Base-by-base conservation (phyloP, 2,329 filamentous ascomycete genomes). In the Sporothrix phasma region DNA sequence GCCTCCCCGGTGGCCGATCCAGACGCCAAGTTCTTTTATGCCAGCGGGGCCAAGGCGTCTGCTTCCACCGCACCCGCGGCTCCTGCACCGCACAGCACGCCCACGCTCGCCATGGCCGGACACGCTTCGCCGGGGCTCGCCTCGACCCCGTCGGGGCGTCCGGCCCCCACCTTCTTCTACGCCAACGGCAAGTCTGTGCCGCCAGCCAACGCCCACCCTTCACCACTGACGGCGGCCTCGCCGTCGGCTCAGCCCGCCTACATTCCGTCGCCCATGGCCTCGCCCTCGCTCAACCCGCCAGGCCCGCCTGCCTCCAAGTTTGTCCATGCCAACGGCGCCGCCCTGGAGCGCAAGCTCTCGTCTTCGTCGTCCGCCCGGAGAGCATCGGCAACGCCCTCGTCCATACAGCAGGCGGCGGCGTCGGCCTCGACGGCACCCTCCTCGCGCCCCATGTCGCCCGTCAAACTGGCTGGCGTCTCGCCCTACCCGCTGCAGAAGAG, bases 21-120 rank as follows among this genome's bases (percentile, higher is more conserved):
- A 22, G 81, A 83, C 61, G 76, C 87, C 62, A 93, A 91, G 77
- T 97, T 97, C 81, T 97, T 99, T 74, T 92, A 95, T 73, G 94
- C 92, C 31, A 90, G 87, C 73, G 90, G 96, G 69, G 88, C 83
- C 24, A 69, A 72, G 75, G 46, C 43, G 72, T 43, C 60, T 0
- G 31, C 43, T 1, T n/a, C 41, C 5, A 43, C 31, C 3, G 45
- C 34, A 0, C n/a, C 47, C 47, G 37, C 31, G 4, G 22, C 13
- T 5, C 43, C 53, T 5, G n/a, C 51, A 1, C 24, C 31, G 6
- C 51, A 54, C 19, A 17, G 58, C 11, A 56, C 63, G 24, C 65
- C 61, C 22, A 61, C 67, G 22, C 3, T 63, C 68, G 63, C 41
- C 31, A 31, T 54, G 34, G 11, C 53, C 7, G 41, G 22, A 6